Evolutionary conservation across 495 filamentous ascomycete genomes (phyloP).

Genomic region (Hypomontagnella monticulosa): DNA sequence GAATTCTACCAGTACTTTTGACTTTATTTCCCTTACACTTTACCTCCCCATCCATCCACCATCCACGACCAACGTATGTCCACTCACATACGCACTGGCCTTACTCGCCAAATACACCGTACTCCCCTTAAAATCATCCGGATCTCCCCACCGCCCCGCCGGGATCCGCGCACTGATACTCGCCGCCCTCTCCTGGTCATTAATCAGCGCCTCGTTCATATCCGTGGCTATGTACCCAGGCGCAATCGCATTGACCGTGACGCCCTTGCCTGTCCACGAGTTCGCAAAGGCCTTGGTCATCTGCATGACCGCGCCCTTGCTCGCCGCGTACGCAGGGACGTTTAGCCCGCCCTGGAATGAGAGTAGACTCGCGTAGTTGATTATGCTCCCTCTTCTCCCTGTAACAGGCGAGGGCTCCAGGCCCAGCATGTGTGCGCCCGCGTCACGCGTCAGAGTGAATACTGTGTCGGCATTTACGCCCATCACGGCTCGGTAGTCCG

Average conservation of each 20-base stretch:
- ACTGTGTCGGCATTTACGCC: slow-evolving; percentile 86
- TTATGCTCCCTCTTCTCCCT: slow-evolving; percentile 75
- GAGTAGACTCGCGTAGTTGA: slow-evolving; percentile 86
- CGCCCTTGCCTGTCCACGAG: slow-evolving; percentile 81
- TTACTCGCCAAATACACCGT: slow-evolving; percentile 80
- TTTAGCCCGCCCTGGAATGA: slow-evolving; percentile 93
- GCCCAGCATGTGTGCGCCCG: slow-evolving; percentile 82
- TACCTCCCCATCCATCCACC: slow-evolving; percentile 95
- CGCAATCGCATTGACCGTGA: slow-evolving; percentile 85
- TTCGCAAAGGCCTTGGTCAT: slow-evolving; percentile 89
- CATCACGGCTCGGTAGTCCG: slow-evolving; percentile 85
- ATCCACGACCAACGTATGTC: slow-evolving; percentile 83
- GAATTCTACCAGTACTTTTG: neutral
- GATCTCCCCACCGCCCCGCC: slow-evolving; percentile 83
- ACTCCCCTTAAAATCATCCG: slow-evolving; percentile 89
- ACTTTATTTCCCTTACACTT: slow-evolving; percentile 7
- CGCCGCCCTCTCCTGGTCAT: slow-evolving; percentile 71
- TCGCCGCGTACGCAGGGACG: slow-evolving; percentile 89
- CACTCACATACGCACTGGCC: slow-evolving; percentile 83
- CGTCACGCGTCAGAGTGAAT: slow-evolving; percentile 84
- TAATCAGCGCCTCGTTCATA: slow-evolving; percentile 87
- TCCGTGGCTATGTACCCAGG: slow-evolving; percentile 87
- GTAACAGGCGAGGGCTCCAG: slow-evolving; percentile 61
- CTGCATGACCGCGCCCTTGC: slow-evolving; percentile 87
- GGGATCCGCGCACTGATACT: slow-evolving; percentile 87